Percentiles rank a stretch among this genome's conserved stretches.
phyloP scores from a whole-genome alignment of 768 basidiomycete genomes.

The Termitomyces sp. region DNA sequence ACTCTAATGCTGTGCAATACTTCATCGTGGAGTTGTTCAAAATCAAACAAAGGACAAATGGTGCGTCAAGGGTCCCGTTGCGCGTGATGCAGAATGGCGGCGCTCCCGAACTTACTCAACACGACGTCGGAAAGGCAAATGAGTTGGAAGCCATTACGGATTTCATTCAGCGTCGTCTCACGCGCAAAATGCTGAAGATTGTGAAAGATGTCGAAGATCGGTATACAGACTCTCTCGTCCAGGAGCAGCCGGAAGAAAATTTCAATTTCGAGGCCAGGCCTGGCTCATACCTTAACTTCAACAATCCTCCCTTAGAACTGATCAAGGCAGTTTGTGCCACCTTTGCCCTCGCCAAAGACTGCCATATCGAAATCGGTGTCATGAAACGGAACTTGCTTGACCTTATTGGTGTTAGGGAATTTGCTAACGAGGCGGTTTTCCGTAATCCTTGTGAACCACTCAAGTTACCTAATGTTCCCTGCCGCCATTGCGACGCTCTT shows the following conservation, averaged over 20 bases:
- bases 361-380: slow-evolving; percentile 80
- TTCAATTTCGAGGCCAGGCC: slow-evolving; percentile 85
- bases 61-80: slow-evolving; percentile 61
- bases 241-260: slow-evolving; percentile 45
- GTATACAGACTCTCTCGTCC: slow-evolving; percentile 53
- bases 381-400: slow-evolving; percentile 88
- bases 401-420: slow-evolving; percentile 81
- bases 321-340: slow-evolving; percentile 84
- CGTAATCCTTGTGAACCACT: slow-evolving; percentile 90
- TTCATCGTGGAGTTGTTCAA: slow-evolving; percentile 86
- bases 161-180: slow-evolving; percentile 78
- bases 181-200: slow-evolving; percentile 69
- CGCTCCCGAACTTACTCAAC: slow-evolving; percentile 59
- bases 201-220: slow-evolving; percentile 61
- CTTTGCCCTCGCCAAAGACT: slow-evolving; percentile 75
- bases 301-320: slow-evolving; percentile 83
- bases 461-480: slow-evolving; percentile 82
- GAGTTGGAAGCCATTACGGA: slow-evolving; percentile 67
- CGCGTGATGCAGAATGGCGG: slow-evolving; percentile 61
- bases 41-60: slow-evolving; percentile 59
- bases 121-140: slow-evolving; percentile 59
- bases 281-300: slow-evolving; percentile 75
- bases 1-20: slow-evolving; percentile 65
- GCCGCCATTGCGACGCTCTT: slow-evolving; percentile 77
- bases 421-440: slow-evolving; percentile 80